Evolutionary conservation across 306 rosid genomes (phyloP).

Genomic region (Senna tora): DNA sequence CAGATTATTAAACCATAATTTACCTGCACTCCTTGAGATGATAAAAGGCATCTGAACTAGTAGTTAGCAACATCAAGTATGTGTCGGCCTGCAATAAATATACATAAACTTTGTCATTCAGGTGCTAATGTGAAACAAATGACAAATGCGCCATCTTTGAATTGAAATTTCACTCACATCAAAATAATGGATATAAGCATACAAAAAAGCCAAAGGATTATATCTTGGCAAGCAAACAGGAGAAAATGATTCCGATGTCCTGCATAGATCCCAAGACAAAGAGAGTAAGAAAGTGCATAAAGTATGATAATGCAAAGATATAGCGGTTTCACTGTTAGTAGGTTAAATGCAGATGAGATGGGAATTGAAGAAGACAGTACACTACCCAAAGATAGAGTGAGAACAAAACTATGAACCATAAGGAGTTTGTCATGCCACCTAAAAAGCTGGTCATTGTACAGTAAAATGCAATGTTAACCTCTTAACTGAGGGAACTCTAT

Average conservation of each 20-base stretch:
- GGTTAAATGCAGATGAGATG: neutral
- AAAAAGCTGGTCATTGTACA: neutral
- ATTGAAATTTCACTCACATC: constrained; percentile 64
- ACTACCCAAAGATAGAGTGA: constrained; percentile 1
- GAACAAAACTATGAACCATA: neutral
- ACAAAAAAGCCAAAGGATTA: constrained; percentile 88
- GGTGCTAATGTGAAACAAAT: constrained; percentile 26
- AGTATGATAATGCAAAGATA: neutral
- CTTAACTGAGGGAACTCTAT: too few relatives aligned
- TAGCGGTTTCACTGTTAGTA: constrained; percentile 7
- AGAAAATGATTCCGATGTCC: constrained; percentile 94
- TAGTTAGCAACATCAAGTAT: constrained; percentile 84
- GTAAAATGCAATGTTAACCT: neutral
- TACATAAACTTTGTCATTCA: constrained; percentile 24
- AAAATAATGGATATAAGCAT: constrained; percentile 85
- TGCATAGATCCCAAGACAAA: constrained; percentile 52
- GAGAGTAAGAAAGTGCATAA: constrained; percentile 16
- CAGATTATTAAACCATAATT: constrained; percentile 30
- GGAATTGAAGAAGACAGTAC: neutral
- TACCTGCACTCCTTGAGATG: constrained; percentile 97
- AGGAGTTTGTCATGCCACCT: neutral
- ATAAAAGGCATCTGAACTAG: constrained; percentile 85
- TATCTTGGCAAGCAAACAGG: constrained; percentile 98
- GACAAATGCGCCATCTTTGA: constrained; percentile 4
- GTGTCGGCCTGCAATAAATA: constrained; percentile 72